Base-by-base conservation (phyloP, 495 filamentous ascomycete genomes). In the Clavariopsis aquatica region DNA sequence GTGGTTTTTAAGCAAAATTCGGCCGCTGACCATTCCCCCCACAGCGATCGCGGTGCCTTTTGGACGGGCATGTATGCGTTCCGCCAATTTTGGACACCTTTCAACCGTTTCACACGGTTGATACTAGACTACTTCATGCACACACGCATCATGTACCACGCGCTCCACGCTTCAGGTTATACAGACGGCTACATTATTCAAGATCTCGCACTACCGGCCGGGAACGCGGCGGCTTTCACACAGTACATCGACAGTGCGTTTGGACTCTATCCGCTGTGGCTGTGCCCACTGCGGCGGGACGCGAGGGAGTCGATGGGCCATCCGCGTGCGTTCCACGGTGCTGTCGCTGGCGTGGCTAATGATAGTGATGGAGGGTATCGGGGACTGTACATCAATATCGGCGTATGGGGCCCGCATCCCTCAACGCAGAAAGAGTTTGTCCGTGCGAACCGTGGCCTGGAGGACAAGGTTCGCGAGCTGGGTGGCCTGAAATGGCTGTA, bases 401-500 rank as follows among this genome's bases (percentile, higher is more conserved):
- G 84, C 7, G 72, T 85, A 10, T 86, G 82, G 81, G 84, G 79
- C 0, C 62, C 49, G 19, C 76, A 77, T 1, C 79, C 82, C 49
- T 15, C 62, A 69, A 12, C 70, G 60, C 0, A 85, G 81, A 51
- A 65, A 90, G 6, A 62, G 65, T 0, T 81, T 80, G 45, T 59
- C 5, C 20, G 13, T 9, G 53, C 23, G 55, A 93, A 94, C 74
- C 81, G 85, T 6, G 79, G 79, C 19, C 74, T 94, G 7, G 90
- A 93, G 72, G 66, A 70, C 1, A 86, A 86, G 63, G 78, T 92
- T 13, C 77, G 74, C n/a, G 83, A 83, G 57, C 78, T 92, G 2
- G 84, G 86, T 17, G 90, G 90, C 8, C 80, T 80, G 77, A 85
- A 85, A 63, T 85, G 82, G 79, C 73, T 86, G 9, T 85, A 85